These are phyloP conservation scores for Gossypium arboreum DNA, from an alignment of 345 rosid genomes.

Conservation along the genomic window DNA sequence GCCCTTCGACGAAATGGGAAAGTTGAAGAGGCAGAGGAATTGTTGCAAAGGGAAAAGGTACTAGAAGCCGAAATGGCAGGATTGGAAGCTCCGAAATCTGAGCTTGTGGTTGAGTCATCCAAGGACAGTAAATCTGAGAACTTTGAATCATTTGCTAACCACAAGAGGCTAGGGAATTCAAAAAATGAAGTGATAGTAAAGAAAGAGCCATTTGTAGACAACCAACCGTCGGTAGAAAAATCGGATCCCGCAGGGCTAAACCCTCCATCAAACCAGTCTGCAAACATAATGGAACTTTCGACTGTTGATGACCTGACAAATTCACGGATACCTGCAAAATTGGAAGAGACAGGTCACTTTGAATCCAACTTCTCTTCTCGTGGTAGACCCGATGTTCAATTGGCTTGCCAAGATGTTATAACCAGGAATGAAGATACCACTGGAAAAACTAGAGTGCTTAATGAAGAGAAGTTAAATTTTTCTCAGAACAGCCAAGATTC, in stretches of 20 bases:
- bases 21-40: constrained; percentile 47
- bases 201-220: constrained; percentile 13
- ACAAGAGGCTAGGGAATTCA: constrained; percentile 17
- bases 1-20: constrained; percentile 51
- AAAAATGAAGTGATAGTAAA: constrained; percentile 10
- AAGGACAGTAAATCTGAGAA: constrained; percentile 16
- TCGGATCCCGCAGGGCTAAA: constrained; percentile 13
- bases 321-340: constrained; percentile 28
- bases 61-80: constrained; percentile 54
- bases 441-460: constrained; percentile 20
- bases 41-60: constrained; percentile 38
- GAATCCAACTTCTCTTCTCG: constrained; percentile 11
- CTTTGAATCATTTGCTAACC: constrained; percentile 14
- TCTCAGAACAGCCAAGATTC: constrained; percentile 34
- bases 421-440: constrained; percentile 12
- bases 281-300: constrained; percentile 39
- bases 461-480: constrained; percentile 12
- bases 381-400: constrained; percentile 15
- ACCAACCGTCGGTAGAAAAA: constrained; percentile 29
- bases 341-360: constrained; percentile 24
- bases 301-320: constrained; percentile 36
- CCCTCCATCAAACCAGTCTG: constrained; percentile 23
- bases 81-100: constrained; percentile 31
- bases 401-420: constrained; percentile 9
- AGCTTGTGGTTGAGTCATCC: constrained; percentile 21